A percentile compares a stretch with the other conserved stretches of the same genome.
These are phyloP conservation scores for Aureoboletus auriporus DNA, from an alignment of 768 basidiomycete species.

Conservation along the genomic window DNA sequence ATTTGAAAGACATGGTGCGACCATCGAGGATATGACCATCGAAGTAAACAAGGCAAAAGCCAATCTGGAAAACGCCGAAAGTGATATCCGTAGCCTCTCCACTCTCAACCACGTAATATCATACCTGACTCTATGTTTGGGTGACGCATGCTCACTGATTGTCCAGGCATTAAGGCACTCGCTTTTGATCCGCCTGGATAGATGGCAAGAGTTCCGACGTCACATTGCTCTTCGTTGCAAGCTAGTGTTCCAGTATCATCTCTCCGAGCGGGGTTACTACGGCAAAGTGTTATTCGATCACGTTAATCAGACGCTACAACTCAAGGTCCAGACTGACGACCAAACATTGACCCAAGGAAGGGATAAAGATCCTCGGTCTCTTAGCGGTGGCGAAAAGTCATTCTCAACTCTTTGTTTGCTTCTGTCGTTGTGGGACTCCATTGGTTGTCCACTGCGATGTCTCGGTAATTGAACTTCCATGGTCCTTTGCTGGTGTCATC, in stretches of 20 bases:
- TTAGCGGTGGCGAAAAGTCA: slow-evolving; percentile 94
- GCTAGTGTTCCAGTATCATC: slow-evolving; percentile 74
- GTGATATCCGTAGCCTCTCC: slow-evolving; percentile 60
- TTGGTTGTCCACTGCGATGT: slow-evolving; percentile 90
- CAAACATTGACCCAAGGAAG: slow-evolving; percentile 58
- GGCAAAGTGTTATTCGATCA: slow-evolving; percentile 91
- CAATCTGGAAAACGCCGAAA: slow-evolving; percentile 55
- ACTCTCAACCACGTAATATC: slow-evolving; percentile 59
- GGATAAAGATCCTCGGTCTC: slow-evolving; percentile 81
- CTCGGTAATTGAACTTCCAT: slow-evolving; percentile 50
- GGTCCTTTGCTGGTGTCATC: neutral
- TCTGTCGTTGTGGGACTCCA: slow-evolving; percentile 94
- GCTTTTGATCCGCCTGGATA: slow-evolving; percentile 56
- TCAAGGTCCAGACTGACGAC: slow-evolving; percentile 86
- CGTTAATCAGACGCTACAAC: slow-evolving; percentile 49
- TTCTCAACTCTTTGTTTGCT: slow-evolving; percentile 94
- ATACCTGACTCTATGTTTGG: neutral
- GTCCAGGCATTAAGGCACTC: slow-evolving; percentile 64
- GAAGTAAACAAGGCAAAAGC: slow-evolving; percentile 64
- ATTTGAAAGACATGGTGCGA: slow-evolving; percentile 60
- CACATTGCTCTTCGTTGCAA: slow-evolving; percentile 89
- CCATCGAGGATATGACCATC: slow-evolving; percentile 71
- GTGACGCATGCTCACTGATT: slow-evolving; percentile 6
- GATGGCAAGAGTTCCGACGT: slow-evolving; percentile 86
- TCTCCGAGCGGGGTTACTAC: slow-evolving; percentile 82